A percentile compares a stretch with the other conserved stretches of the same genome.
phyloP scores from a whole-genome alignment of 2,329 filamentous ascomycete species.

The Trichoderma sp. region DNA sequence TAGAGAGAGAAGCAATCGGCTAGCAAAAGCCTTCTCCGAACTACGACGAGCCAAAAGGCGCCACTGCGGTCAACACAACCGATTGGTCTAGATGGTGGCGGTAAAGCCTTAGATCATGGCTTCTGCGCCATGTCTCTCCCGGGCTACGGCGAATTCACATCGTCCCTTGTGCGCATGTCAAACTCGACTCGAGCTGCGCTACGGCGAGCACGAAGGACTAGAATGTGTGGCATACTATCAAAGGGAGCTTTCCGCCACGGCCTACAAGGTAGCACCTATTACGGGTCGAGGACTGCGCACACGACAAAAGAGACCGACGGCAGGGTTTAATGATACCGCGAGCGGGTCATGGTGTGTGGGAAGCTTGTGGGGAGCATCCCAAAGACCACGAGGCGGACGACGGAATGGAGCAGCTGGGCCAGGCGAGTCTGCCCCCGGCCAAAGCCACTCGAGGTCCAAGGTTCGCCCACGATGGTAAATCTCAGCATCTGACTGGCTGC shows the following conservation, averaged over 20 bases:
- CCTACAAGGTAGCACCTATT: neutral
- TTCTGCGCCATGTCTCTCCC: neutral
- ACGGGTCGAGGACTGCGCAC: neutral
- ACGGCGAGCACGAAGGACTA: neutral
- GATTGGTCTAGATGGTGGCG: slow-evolving; percentile 1
- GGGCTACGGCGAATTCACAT: neutral
- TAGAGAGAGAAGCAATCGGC: neutral
- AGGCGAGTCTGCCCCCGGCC: neutral
- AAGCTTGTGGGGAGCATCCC: slow-evolving; percentile 6
- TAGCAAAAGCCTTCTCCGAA: neutral
- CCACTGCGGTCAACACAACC: neutral
- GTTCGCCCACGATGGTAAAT: slow-evolving; percentile 25
- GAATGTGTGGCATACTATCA: neutral
- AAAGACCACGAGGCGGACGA: slow-evolving; percentile 1
- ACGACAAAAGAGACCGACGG: neutral
- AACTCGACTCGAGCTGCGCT: neutral
- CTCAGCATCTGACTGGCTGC: slow-evolving; percentile 25
- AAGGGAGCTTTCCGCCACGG: neutral
- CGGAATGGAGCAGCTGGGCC: slow-evolving; percentile 17
- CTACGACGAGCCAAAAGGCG: neutral
- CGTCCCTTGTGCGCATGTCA: neutral
- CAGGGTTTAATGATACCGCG: neutral
- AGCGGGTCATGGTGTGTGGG: slow-evolving; percentile 15
- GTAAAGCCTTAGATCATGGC: slow-evolving; percentile 6
- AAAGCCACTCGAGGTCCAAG: slow-evolving; percentile 22